These are phyloP conservation scores for Physcia stellaris DNA, from an alignment of 495 filamentous ascomycete species.

Conservation along the genomic window DNA sequence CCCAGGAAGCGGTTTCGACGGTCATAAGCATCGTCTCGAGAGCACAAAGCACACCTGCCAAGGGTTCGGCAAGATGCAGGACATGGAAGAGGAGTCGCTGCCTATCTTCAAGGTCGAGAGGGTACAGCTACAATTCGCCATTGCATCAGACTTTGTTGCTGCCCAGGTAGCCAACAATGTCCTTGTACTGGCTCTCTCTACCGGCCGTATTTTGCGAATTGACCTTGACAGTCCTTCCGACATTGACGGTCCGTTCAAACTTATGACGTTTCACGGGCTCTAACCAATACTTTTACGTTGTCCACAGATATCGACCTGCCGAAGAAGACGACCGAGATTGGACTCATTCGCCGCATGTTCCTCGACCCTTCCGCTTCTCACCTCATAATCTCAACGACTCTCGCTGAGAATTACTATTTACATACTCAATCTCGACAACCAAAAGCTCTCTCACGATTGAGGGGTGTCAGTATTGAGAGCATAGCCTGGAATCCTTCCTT, in stretches of 20 bases:
- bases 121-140: conserved; percentile 80
- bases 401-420: conserved; percentile 94
- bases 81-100: conserved; percentile 38
- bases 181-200: conserved; percentile 76
- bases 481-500: conserved; percentile 93
- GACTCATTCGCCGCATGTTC: conserved; percentile 88
- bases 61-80: conserved; percentile 1
- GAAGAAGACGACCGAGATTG: conserved; percentile 79
- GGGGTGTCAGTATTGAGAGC: conserved; percentile 74
- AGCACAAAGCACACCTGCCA: no score
- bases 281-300: conserved; percentile 2
- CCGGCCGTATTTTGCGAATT: conserved; percentile 79
- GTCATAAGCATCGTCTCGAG: no score
- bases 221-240: conserved; percentile 87
- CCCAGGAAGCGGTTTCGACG: no score
- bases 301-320: conserved; percentile 88
- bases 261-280: conserved; percentile 11
- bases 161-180: conserved; percentile 97
- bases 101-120: conserved; percentile 88
- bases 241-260: conserved; percentile 61
- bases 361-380: conserved; percentile 94
- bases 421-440: conserved; percentile 87
- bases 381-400: conserved; percentile 76
- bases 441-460: conserved; percentile 66
- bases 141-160: conserved; percentile 88